Percentiles rank a stretch among this genome's conserved stretches.
These are phyloP conservation scores for Leishmania arabica DNA, from an alignment of 208 protist genomes.

Conservation along the genomic window DNA sequence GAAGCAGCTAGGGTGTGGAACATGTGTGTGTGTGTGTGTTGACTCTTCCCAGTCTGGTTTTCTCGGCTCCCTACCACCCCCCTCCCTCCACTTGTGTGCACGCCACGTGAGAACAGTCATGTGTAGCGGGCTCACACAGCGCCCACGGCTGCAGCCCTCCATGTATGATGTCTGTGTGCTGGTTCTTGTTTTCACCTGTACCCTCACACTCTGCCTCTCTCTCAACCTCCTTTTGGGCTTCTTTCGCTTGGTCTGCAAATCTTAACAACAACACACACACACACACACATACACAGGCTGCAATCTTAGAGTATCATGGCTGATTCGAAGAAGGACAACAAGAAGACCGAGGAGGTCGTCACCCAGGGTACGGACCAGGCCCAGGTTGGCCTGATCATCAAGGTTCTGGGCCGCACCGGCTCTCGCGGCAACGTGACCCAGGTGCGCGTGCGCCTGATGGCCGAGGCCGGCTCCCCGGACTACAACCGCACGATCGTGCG, in stretches of 20 bases:
- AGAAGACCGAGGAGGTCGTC: constrained; percentile 84
- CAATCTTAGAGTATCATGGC: constrained; percentile 40
- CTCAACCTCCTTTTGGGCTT: neutral
- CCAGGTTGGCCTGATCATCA: constrained; percentile 96
- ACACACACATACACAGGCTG: neutral
- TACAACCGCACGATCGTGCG: constrained; percentile 97
- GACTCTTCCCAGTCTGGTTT: neutral
- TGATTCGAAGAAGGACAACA: constrained; percentile 90
- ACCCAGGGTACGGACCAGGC: constrained; percentile 75
- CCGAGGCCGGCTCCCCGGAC: constrained; percentile 85
- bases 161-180: neutral
- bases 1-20: neutral
- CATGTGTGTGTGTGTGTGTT: neutral
- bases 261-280: neutral
- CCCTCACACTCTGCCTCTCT: neutral
- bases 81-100: neutral
- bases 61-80: neutral
- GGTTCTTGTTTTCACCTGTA: neutral
- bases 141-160: neutral
- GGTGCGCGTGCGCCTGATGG: constrained; percentile 94
- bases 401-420: constrained; percentile 99
- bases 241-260: constrained; percentile 3
- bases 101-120: neutral
- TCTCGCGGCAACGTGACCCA: constrained; percentile 99
- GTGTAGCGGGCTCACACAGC: neutral